A percentile compares a stretch with the other conserved stretches of the same genome.
Conservation (phyloP, 2,329 filamentous ascomycete genomes). For the Colletotrichum eremochloae region DNA sequence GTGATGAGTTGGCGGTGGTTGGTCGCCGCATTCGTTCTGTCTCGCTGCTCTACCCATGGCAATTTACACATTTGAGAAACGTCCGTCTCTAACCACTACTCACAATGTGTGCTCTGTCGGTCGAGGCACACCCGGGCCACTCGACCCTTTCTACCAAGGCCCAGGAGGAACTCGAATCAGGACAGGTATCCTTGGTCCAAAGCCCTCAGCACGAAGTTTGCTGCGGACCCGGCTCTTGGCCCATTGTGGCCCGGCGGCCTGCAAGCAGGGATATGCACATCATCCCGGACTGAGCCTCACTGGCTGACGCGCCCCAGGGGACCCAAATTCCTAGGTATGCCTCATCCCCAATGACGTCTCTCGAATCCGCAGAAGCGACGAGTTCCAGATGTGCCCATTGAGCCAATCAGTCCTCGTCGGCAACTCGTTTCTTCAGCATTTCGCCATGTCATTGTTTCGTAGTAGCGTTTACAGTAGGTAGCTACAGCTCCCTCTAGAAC, state of each 20-base stretch:
- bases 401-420: background rate
- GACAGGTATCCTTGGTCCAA: background rate
- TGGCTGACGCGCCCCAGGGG: conserved; percentile 35
- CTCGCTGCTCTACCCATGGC: background rate
- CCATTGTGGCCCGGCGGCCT: conserved; percentile 5
- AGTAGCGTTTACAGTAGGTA: background rate
- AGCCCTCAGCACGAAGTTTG: background rate
- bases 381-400: background rate
- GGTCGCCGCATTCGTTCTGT: background rate
- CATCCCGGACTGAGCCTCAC: conserved; percentile 41
- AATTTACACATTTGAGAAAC: background rate
- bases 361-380: conserved; percentile 1
- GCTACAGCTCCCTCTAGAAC: background rate
- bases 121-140: no score
- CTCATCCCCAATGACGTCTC: conserved; percentile 22
- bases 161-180: background rate
- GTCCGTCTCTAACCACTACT: background rate
- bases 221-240: background rate
- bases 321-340: background rate
- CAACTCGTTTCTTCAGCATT: background rate
- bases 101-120: background rate
- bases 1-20: conserved; percentile 9
- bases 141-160: no score
- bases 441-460: background rate
- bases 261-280: conserved; percentile 38